Conservation (phyloP, 306 rosid genomes). For the Cucurbita ficifolia region DNA sequence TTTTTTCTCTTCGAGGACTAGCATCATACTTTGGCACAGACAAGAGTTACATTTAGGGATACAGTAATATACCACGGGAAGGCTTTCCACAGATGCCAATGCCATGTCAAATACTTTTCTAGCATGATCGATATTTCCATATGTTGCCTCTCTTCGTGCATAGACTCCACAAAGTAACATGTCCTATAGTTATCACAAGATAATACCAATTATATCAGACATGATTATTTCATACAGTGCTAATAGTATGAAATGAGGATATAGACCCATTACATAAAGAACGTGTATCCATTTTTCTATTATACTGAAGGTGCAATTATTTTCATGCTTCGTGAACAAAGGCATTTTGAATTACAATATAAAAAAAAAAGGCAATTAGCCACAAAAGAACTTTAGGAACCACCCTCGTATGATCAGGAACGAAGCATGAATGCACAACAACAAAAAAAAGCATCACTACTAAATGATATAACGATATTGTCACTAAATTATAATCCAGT, state of each 20-base stretch:
- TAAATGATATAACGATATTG: neutral
- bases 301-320: neutral
- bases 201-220: neutral
- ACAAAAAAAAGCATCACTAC: neutral
- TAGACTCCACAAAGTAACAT: constrained; percentile 80
- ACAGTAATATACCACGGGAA: constrained; percentile 44
- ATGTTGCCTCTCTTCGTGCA: constrained; percentile 77
- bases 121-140: constrained; percentile 72
- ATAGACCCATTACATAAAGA: neutral
- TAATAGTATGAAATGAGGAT: neutral
- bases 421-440: neutral
- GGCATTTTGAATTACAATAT: neutral
- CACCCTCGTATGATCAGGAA: neutral
- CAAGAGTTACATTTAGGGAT: neutral
- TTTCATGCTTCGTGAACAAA: neutral
- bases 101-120: constrained; percentile 97
- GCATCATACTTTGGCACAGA: neutral
- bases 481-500: neutral
- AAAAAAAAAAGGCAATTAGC: neutral
- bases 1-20: no score
- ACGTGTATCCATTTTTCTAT: neutral
- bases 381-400: neutral
- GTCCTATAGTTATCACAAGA: constrained; percentile 34
- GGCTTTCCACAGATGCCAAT: constrained; percentile 58
- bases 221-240: neutral